A percentile compares a stretch with the other conserved stretches of the same genome.
phyloP scores from a whole-genome alignment of 2,329 filamentous ascomycete genomes.

The Dothideomycetidae sp. region DNA sequence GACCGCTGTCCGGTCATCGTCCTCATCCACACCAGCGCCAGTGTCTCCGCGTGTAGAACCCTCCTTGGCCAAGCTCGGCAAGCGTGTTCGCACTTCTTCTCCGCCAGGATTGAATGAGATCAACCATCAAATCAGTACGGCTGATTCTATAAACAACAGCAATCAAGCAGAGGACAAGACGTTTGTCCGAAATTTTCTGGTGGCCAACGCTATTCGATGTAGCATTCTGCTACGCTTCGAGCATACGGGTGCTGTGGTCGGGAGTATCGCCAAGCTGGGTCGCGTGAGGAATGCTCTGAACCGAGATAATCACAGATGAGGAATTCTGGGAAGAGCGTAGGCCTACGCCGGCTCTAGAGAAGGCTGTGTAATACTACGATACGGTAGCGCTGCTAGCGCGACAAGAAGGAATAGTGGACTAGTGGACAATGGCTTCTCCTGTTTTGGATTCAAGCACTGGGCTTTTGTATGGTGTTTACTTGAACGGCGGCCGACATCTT shows the following conservation, averaged over 20 bases:
- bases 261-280: constrained; percentile 17
- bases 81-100: neutral
- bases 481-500: too few species aligned
- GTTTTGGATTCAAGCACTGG: too few species aligned
- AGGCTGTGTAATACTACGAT: too few species aligned
- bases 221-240: constrained; percentile 21
- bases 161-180: constrained; percentile 13
- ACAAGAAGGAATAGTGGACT: too few species aligned
- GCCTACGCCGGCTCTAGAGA: too few species aligned
- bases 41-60: neutral
- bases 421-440: too few species aligned
- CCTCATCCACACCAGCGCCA: neutral
- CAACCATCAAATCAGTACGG: neutral
- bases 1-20: neutral
- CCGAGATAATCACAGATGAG: too few species aligned
- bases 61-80: neutral
- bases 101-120: constrained; percentile 3
- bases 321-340: neutral
- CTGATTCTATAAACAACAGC: neutral
- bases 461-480: too few species aligned
- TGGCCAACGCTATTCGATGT: constrained; percentile 20
- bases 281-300: constrained; percentile 15
- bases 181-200: constrained; percentile 19
- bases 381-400: too few species aligned
- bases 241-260: constrained; percentile 17